Evolutionary conservation across 2,329 filamentous ascomycete species (phyloP), one percentile per base, ranked within the genome.

Genomic region (Trichoderma simmonsii): DNA sequence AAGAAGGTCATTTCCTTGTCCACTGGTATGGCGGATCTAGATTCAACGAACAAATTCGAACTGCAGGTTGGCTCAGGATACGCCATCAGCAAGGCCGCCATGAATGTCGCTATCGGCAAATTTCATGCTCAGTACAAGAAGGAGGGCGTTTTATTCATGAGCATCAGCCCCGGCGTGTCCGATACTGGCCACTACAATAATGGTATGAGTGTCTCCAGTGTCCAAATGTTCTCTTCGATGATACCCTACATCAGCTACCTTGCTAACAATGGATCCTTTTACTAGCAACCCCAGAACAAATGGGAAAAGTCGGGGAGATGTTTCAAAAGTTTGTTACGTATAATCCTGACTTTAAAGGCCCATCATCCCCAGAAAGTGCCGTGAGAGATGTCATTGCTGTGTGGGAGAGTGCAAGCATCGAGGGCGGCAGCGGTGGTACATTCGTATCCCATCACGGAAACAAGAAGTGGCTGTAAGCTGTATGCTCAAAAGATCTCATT

Each of bases 81-180:
- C 28, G 24, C 65, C 18, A 43, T 69, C 28, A 69, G 65, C 28
- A 69, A 69, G 56, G 65, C 65, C 6, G 56, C 56, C 4, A 69
- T 51, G 65, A 69, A 61, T 34, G 7, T 51, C 34, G 56, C 36
- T 3, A 12, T 60, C 0, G 56, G 15, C 5, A 69, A 69, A 9
- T 69, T 69, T 21, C 26, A 60, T 8, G 56, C 56, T 7, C 65
- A 69, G 56, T 69, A 61, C 12, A 34, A 48, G 26, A 69, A 60
- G 15, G 18, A 69, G 0, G 56, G 65, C 1, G 36, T 69, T 6
- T 21, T 68, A 14, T 68, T 59, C n/a, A 61, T 61, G 26, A 61
- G 56, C 11, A 69, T 69, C 32, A 48, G 34, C 6, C 65, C 56
- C 4, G 65, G 65, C 5, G 36, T 39, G 54, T 56, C 32, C 4